Percentiles rank a stretch among this genome's conserved stretches.
These are phyloP conservation scores for Talinum fruticosum DNA, from an alignment of 148 eudicot species.

Conservation along the genomic window DNA sequence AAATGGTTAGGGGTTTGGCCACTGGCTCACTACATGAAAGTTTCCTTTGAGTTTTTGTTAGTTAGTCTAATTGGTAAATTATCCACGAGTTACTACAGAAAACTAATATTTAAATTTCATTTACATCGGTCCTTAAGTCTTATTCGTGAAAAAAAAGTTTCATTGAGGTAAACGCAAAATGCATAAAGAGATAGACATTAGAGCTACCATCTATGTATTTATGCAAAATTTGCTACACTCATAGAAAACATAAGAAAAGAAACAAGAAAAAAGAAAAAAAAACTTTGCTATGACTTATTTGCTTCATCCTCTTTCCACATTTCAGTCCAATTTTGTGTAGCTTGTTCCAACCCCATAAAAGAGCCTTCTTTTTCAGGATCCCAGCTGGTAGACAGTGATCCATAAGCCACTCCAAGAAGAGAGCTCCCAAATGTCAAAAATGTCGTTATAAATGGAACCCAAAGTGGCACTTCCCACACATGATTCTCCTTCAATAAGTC, in stretches of 20 bases:
- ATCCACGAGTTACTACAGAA: too few species aligned
- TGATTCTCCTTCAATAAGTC: conserved; percentile 43
- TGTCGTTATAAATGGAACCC: conserved; percentile 64
- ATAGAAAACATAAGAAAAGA: background rate
- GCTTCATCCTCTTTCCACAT: conserved; percentile 77
- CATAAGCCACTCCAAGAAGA: conserved; percentile 70
- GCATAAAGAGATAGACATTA: background rate
- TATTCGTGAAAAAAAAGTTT: too few species aligned
- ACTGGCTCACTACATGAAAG: too few species aligned
- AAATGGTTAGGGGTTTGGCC: too few species aligned
- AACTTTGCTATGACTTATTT: conserved; percentile 1
- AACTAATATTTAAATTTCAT: too few species aligned
- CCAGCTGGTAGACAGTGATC: conserved; percentile 80
- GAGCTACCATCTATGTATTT: background rate
- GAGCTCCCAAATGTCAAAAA: conserved; percentile 76
- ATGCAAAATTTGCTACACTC: background rate
- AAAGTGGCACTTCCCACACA: conserved; percentile 55
- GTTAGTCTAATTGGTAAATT: too few species aligned
- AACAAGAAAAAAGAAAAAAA: too few species aligned
- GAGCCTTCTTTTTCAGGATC: conserved; percentile 60
- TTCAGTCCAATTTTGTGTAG: conserved; percentile 66
- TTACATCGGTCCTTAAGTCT: too few species aligned
- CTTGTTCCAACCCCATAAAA: conserved; percentile 68
- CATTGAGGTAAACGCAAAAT: background rate
- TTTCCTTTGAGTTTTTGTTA: too few species aligned